Conservation (phyloP, 164 flowering plant genomes). For the Aristolochia californica region DNA sequence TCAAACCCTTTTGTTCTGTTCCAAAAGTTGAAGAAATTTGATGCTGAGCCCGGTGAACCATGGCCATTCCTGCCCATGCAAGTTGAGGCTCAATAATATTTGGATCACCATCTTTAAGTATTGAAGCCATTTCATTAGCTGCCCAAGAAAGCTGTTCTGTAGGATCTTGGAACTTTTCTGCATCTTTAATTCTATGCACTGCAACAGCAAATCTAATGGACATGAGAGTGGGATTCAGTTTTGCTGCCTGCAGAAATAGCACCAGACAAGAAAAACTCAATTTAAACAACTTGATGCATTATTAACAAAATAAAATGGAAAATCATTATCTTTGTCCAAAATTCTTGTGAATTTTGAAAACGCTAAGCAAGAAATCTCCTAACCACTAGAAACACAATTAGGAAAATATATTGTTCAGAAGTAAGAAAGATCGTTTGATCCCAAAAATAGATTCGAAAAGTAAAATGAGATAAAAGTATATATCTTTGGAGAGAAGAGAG, state of each 20-base stretch:
- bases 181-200: slow-evolving; percentile 74
- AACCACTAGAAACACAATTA: no score
- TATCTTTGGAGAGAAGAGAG: no score
- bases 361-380: no score
- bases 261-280: no score
- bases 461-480: no score
- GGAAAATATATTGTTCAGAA: no score
- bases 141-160: slow-evolving; percentile 83
- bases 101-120: slow-evolving; percentile 79
- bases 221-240: slow-evolving; percentile 79
- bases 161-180: slow-evolving; percentile 80
- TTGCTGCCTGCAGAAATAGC: slow-evolving; percentile 50
- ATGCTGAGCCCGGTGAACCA: slow-evolving; percentile 84
- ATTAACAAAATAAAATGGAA: no score
- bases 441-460: no score
- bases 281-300: no score
- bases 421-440: no score
- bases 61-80: slow-evolving; percentile 90
- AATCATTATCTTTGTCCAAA: no score
- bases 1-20: slow-evolving; percentile 38
- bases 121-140: slow-evolving; percentile 96
- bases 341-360: no score
- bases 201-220: slow-evolving; percentile 81
- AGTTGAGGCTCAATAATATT: slow-evolving; percentile 44
- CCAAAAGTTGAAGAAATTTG: slow-evolving; percentile 75